Evolutionary conservation across 371 early-diverging fungal genomes (phyloP), one percentile per base, ranked within the genome.

Genomic region (Phascolomyces articulosus): DNA sequence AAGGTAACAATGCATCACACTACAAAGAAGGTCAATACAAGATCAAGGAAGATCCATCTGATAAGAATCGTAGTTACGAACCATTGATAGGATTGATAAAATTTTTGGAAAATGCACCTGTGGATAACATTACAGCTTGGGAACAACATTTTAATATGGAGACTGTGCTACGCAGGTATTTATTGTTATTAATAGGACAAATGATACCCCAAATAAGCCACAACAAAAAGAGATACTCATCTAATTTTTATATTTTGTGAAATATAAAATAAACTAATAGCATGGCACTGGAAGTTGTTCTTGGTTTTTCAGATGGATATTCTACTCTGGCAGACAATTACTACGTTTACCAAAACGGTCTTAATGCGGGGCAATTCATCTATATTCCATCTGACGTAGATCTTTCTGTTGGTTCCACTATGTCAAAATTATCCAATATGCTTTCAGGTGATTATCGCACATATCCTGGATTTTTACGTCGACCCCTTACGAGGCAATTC

Each of bases 281-380:
- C 7, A 56, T 77, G 61, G 73, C 74, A 2, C 62, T 81, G 16
- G 78, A 81, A 65, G 62, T 76, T 8, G 29, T 74, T 3, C 23
- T 69, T 28, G 81, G 77, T 6, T 78, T 71, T 21, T 55, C 72
- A 15, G 81, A 81, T 54, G 76, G 76, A 10, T 80, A 75, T 26
- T 24, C 64, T 15, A 31, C 73, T 1, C 66, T 63, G 58, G 74
- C 68, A 16, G 67, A 78, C 47, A 81, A 81, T 34, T 81, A 68
- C 24, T 78, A 72, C 23, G 16, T 78, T 3, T 75, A 74, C 40
- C 64, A 58, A 31, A 49, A 38, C 3, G 56, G 41, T 38, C 64
- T 41, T 10, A 40, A 58, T 21, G 18, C 31, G 2, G n/a, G 54
- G 0, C 61, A 65, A 1, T 74, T 71, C 24, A 60, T 74, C 8